phyloP scores from a whole-genome alignment of 1,284 basidiomycete genomes.

The Fomes fomentarius region DNA sequence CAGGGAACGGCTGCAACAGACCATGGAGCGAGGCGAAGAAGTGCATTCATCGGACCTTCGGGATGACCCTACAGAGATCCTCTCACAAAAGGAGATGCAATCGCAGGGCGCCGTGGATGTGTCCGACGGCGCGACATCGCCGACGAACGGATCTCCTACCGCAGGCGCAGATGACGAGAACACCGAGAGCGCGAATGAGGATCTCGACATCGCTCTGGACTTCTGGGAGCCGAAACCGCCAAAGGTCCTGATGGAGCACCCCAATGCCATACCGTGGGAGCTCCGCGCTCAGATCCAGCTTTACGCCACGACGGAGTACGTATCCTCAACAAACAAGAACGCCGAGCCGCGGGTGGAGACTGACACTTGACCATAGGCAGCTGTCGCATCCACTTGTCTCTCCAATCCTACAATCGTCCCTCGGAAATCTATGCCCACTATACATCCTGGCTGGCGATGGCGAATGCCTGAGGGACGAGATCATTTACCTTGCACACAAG shows the following conservation, averaged over 20 bases:
- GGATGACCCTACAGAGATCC: slow-evolving; percentile 26
- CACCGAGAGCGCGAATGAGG: background rate
- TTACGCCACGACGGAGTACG: slow-evolving; percentile 79
- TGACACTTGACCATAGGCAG: too few relatives aligned
- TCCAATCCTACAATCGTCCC: slow-evolving; percentile 74
- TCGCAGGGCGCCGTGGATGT: slow-evolving; percentile 9
- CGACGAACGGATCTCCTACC: background rate
- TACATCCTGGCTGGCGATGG: slow-evolving; percentile 81
- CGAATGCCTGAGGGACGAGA: slow-evolving; percentile 84
- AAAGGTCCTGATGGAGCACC: slow-evolving; percentile 60
- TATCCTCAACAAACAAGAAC: too few relatives aligned
- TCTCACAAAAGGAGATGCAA: slow-evolving; percentile 44
- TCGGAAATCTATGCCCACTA: slow-evolving; percentile 82
- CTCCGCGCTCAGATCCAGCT: slow-evolving; percentile 76
- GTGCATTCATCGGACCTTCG: slow-evolving; percentile 27
- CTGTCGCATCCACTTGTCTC: slow-evolving; percentile 82
- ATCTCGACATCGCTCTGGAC: slow-evolving; percentile 31
- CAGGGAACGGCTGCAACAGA: slow-evolving; percentile 18
- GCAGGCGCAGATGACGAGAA: slow-evolving; percentile 2
- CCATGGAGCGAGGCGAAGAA: slow-evolving; percentile 18
- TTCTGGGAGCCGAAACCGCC: slow-evolving; percentile 60
- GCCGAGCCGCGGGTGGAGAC: too few relatives aligned
- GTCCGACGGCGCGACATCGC: background rate
- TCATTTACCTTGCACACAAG: slow-evolving; percentile 82
- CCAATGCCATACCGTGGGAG: slow-evolving; percentile 49